phyloP scores from a whole-genome alignment of 208 protist species.

The Leishmania martiniquensis region DNA sequence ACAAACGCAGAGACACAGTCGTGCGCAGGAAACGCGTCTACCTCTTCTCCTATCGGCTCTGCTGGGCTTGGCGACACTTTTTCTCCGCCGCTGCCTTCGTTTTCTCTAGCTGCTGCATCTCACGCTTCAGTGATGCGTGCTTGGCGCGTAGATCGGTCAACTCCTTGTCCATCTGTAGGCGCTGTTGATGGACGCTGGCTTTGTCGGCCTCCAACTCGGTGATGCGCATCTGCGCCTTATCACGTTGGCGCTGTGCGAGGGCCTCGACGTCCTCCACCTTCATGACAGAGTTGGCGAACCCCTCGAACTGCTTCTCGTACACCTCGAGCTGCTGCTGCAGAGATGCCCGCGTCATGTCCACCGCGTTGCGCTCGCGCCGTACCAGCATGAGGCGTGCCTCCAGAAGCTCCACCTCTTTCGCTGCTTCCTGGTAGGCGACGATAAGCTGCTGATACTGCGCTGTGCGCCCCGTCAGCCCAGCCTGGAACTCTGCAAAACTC shows the following conservation, averaged over 20 bases:
- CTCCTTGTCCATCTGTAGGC: constrained; percentile 76
- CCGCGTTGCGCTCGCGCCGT: constrained; percentile 48
- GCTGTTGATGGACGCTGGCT: constrained; percentile 54
- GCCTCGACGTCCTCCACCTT: constrained; percentile 61
- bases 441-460: constrained; percentile 59
- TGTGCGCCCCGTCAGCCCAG: constrained; percentile 38
- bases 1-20: background rate
- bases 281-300: constrained; percentile 49
- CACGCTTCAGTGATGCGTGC: constrained; percentile 54
- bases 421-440: constrained; percentile 36
- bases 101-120: constrained; percentile 61
- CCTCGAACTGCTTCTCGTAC: constrained; percentile 68
- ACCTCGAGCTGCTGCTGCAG: constrained; percentile 68
- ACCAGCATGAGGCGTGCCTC: constrained; percentile 53
- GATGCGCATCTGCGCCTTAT: constrained; percentile 50
- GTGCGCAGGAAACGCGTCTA: background rate
- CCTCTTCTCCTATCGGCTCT: constrained; percentile 30
- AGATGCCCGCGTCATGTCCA: constrained; percentile 33
- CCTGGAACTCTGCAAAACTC: constrained; percentile 43
- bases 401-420: constrained; percentile 54
- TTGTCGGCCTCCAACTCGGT: constrained; percentile 61
- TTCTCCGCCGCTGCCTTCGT: constrained; percentile 61
- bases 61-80: constrained; percentile 73
- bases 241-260: constrained; percentile 48
- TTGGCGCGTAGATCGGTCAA: constrained; percentile 50